phyloP scores from a whole-genome alignment of 305 asterid genomes.

The Fraxinus platypoda region DNA sequence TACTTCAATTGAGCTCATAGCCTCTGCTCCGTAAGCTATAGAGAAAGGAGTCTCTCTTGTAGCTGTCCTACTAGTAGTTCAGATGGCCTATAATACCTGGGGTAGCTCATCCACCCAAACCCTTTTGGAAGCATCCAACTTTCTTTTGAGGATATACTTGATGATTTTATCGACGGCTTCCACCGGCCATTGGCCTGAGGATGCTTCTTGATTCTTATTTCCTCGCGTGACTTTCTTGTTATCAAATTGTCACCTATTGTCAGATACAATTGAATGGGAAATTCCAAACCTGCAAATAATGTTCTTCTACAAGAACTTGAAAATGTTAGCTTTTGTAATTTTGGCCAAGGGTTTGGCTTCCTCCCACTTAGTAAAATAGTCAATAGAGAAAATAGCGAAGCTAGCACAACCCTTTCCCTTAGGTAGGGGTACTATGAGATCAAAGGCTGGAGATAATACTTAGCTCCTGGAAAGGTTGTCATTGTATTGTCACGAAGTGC shows the following conservation, averaged over 20 bases:
- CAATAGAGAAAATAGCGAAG: neutral
- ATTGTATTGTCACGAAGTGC: neutral
- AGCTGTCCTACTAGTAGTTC: neutral
- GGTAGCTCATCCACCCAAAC: neutral
- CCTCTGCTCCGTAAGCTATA: neutral
- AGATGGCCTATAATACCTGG: neutral
- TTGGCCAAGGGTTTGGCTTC: neutral
- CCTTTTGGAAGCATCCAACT: neutral
- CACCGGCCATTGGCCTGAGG: neutral
- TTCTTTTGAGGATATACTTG: neutral
- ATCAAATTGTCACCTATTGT: too few relatives aligned
- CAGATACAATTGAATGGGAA: too few relatives aligned
- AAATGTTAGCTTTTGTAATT: neutral
- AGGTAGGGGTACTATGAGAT: too few relatives aligned
- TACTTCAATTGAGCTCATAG: neutral
- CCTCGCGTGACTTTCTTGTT: too few relatives aligned
- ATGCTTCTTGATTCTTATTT: neutral
- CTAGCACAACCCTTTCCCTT: neutral
- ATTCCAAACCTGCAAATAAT: too few relatives aligned
- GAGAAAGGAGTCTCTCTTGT: neutral
- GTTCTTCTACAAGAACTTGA: too few relatives aligned
- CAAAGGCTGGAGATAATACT: neutral
- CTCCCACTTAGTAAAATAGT: neutral
- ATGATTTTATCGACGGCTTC: neutral
- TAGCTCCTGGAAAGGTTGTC: neutral